A percentile compares a stretch with the other conserved stretches of the same genome.
These are phyloP conservation scores for Letharia lupina DNA, from an alignment of 495 filamentous ascomycete genomes.

Conservation along the genomic window DNA sequence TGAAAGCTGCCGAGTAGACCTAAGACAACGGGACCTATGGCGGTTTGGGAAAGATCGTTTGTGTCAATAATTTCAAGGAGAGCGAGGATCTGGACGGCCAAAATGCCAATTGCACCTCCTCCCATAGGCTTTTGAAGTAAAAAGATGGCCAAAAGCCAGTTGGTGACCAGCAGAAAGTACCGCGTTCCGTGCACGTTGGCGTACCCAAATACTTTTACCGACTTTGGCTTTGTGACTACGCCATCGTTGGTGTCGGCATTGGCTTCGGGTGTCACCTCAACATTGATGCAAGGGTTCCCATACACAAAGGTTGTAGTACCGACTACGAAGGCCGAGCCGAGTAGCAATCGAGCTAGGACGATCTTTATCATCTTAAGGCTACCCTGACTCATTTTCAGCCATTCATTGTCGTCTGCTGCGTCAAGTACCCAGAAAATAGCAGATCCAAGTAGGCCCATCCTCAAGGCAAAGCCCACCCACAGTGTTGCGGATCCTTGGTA, in stretches of 20 bases:
- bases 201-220: slow-evolving; percentile 77
- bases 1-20: slow-evolving; percentile 81
- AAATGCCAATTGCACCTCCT: slow-evolving; percentile 66
- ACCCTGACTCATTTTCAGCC: slow-evolving; percentile 54
- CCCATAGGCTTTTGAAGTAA: slow-evolving; percentile 95
- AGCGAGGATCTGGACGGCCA: slow-evolving; percentile 77
- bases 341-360: slow-evolving; percentile 64
- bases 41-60: slow-evolving; percentile 56
- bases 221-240: slow-evolving; percentile 37
- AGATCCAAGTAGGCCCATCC: slow-evolving; percentile 62
- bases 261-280: slow-evolving; percentile 34
- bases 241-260: slow-evolving; percentile 30
- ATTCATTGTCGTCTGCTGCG: slow-evolving; percentile 80
- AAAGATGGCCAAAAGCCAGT: slow-evolving; percentile 63
- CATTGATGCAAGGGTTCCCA: slow-evolving; percentile 64
- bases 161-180: slow-evolving; percentile 75
- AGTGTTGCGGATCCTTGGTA: slow-evolving; percentile 75
- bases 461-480: slow-evolving; percentile 77
- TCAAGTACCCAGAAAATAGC: slow-evolving; percentile 87
- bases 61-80: slow-evolving; percentile 83
- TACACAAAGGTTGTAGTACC: slow-evolving; percentile 65
- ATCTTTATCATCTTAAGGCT: slow-evolving; percentile 65
- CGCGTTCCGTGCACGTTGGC: slow-evolving; percentile 87
- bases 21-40: slow-evolving; percentile 77
- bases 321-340: slow-evolving; percentile 56